A percentile compares a stretch with the other conserved stretches of the same genome.
phyloP scores from a whole-genome alignment of 2,329 filamentous ascomycete species.

The Colletotrichum zoysiae region DNA sequence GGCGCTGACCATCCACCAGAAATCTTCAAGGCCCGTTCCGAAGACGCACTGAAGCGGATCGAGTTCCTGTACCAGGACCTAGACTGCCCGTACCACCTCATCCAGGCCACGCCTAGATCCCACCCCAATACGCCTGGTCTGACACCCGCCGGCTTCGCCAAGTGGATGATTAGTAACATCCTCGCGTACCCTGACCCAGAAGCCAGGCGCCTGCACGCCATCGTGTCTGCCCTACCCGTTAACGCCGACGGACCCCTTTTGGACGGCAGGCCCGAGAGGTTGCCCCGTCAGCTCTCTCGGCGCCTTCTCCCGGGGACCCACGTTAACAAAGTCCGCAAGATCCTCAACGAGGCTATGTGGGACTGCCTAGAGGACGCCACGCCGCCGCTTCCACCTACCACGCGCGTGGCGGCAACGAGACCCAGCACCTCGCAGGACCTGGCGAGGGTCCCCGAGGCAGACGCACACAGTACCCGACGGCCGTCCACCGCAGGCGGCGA shows the following conservation, averaged over 20 bases:
- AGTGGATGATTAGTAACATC: constrained; percentile 80
- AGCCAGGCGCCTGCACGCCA: constrained; percentile 75
- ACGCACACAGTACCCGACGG: constrained; percentile 15
- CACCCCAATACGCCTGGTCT: constrained; percentile 73
- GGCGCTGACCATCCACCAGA: constrained; percentile 50
- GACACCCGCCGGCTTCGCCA: constrained; percentile 75
- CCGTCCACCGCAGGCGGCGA: background rate
- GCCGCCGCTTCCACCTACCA: constrained; percentile 24
- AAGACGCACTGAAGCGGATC: constrained; percentile 62
- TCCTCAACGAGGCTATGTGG: constrained; percentile 71
- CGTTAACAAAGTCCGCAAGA: constrained; percentile 68
- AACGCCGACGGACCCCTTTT: constrained; percentile 61
- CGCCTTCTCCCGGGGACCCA: constrained; percentile 74
- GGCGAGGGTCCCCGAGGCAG: constrained; percentile 7
- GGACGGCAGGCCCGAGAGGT: constrained; percentile 75
- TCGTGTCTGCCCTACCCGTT: constrained; percentile 79
- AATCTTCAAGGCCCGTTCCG: constrained; percentile 62
- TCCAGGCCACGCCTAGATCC: constrained; percentile 65
- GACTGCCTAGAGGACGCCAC: constrained; percentile 51
- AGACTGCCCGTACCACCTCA: constrained; percentile 73
- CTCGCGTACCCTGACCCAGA: constrained; percentile 83
- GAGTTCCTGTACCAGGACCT: constrained; percentile 68
- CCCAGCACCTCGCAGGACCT: background rate
- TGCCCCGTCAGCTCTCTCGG: constrained; percentile 83
- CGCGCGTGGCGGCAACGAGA: background rate